phyloP scores from a whole-genome alignment of 2,329 filamentous ascomycete species.

The Colletotrichum musicola region DNA sequence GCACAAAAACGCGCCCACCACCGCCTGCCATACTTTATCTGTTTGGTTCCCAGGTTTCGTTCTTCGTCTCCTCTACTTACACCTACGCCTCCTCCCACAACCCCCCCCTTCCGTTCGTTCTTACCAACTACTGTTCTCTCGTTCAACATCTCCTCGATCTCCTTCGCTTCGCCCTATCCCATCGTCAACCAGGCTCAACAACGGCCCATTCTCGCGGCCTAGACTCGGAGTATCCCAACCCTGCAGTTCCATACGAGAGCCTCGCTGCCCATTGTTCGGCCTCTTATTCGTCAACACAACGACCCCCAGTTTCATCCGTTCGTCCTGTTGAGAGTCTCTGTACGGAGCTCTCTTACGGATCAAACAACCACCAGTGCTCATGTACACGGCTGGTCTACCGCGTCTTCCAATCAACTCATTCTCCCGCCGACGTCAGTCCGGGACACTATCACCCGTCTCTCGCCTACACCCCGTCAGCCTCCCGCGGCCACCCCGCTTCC shows the following conservation, averaged over 20 bases:
- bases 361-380: slow-evolving; percentile 34
- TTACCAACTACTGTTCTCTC: slow-evolving; percentile 39
- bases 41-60: slow-evolving; percentile 37
- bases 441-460: slow-evolving; percentile 6
- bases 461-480: slow-evolving; percentile 20
- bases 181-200: slow-evolving; percentile 15
- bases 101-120: slow-evolving; percentile 30
- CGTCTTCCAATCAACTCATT: slow-evolving; percentile 32
- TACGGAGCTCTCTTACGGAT: slow-evolving; percentile 31
- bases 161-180: slow-evolving; percentile 16
- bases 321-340: slow-evolving; percentile 35
- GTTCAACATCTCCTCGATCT: slow-evolving; percentile 17
- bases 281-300: slow-evolving; percentile 24
- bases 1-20: slow-evolving; percentile 38
- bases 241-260: slow-evolving; percentile 5
- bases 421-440: slow-evolving; percentile 14
- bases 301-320: slow-evolving; percentile 13
- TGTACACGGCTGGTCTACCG: slow-evolving; percentile 39
- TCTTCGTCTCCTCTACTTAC: slow-evolving; percentile 36
- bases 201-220: slow-evolving; percentile 12
- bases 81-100: slow-evolving; percentile 29
- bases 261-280: slow-evolving; percentile 17
- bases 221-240: not conserved
- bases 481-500: slow-evolving; percentile 10
- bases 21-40: slow-evolving; percentile 38